Conservation (phyloP, 768 basidiomycete genomes). For the Pleurotus giganteus region DNA sequence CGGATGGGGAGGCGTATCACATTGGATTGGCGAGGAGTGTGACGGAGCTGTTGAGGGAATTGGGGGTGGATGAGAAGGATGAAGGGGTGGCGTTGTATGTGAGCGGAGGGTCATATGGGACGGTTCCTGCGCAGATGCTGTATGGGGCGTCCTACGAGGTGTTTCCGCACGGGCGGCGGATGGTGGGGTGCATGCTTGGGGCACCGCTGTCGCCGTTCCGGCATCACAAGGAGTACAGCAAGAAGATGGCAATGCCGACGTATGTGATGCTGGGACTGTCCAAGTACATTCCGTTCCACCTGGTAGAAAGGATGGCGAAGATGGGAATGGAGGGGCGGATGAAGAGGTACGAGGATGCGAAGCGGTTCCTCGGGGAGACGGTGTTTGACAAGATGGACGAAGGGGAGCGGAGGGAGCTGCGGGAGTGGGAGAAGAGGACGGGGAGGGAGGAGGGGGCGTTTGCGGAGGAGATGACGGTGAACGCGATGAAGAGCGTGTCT, state of each 20-base stretch:
- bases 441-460: slow-evolving; percentile 38
- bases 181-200: slow-evolving; percentile 39
- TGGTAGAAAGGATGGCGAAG: slow-evolving; percentile 24
- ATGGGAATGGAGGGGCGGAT: slow-evolving; percentile 28
- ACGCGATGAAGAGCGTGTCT: slow-evolving; percentile 36
- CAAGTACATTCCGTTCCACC: slow-evolving; percentile 31
- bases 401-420: slow-evolving; percentile 34
- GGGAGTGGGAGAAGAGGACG: slow-evolving; percentile 33
- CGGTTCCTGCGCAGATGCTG: slow-evolving; percentile 45
- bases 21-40: slow-evolving; percentile 34
- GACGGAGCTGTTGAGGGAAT: slow-evolving; percentile 35
- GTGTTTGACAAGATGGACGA: slow-evolving; percentile 32
- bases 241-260: slow-evolving; percentile 36
- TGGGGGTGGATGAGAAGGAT: slow-evolving; percentile 31
- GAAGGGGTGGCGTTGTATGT: slow-evolving; percentile 35
- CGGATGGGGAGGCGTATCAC: slow-evolving; percentile 27
- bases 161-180: slow-evolving; percentile 43
- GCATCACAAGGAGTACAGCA: slow-evolving; percentile 35
- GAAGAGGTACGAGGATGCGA: slow-evolving; percentile 32
- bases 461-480: slow-evolving; percentile 33
- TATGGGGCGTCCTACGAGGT: slow-evolving; percentile 44
- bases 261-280: slow-evolving; percentile 36
- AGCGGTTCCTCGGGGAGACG: slow-evolving; percentile 30
- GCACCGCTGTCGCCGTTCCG: slow-evolving; percentile 38
- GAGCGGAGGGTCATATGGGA: slow-evolving; percentile 48